A percentile compares a stretch with the other conserved stretches of the same genome.
These are phyloP conservation scores for Allium sativum DNA, from an alignment of 106 monocot genomes.

Conservation along the genomic window DNA sequence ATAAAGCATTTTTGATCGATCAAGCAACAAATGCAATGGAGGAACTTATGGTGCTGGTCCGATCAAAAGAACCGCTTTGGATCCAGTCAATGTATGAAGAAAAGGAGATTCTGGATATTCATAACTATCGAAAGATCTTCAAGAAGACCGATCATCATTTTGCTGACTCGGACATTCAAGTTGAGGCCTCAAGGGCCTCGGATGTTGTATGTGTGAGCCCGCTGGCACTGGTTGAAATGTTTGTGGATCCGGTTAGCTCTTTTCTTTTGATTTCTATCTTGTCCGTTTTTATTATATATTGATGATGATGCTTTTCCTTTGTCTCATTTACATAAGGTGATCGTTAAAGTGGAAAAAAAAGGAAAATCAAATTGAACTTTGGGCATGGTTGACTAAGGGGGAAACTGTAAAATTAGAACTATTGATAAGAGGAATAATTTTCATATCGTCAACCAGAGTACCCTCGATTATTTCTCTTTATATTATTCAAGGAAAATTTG, in stretches of 20 bases:
- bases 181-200: slow-evolving; percentile 56
- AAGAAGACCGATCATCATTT: slow-evolving; percentile 22
- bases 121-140: slow-evolving; percentile 53
- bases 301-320: background rate
- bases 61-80: slow-evolving; percentile 68
- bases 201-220: slow-evolving; percentile 49
- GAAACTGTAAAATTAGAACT: too few species aligned
- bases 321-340: too few species aligned
- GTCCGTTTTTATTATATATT: too few species aligned
- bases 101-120: slow-evolving; percentile 39
- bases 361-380: too few species aligned
- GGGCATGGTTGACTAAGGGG: too few species aligned
- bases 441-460: too few species aligned
- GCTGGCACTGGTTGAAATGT: slow-evolving; percentile 50
- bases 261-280: background rate
- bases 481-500: too few species aligned
- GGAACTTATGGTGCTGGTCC: slow-evolving; percentile 52
- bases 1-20: slow-evolving; percentile 74
- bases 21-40: slow-evolving; percentile 61
- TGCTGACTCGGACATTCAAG: slow-evolving; percentile 21
- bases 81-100: slow-evolving; percentile 30
- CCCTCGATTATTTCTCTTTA: too few species aligned
- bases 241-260: slow-evolving; percentile 63
- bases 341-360: too few species aligned
- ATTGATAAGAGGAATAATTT: too few species aligned